phyloP scores from a whole-genome alignment of 805 yeast species.

The Saturnispora mendoncae region DNA sequence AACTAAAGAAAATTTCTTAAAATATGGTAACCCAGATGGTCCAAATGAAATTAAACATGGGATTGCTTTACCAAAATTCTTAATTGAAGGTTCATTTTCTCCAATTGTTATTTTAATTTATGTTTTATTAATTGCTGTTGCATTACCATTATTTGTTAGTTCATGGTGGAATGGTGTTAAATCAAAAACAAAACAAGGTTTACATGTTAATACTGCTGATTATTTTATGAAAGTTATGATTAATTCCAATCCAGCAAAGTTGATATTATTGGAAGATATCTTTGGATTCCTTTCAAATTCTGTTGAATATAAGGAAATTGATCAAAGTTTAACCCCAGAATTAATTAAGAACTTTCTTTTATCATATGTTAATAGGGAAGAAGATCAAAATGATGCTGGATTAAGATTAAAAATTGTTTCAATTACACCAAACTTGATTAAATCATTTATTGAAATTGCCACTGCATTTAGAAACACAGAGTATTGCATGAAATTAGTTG shows the following conservation, averaged over 20 bases:
- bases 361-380: constrained; percentile 49
- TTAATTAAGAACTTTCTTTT: constrained; percentile 44
- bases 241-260: constrained; percentile 64
- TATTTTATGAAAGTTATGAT: constrained; percentile 61
- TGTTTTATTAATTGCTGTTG: constrained; percentile 61
- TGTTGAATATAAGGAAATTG: constrained; percentile 49
- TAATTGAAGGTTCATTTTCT: constrained; percentile 76
- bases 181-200: constrained; percentile 70
- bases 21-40: constrained; percentile 97
- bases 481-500: constrained; percentile 49
- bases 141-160: constrained; percentile 74
- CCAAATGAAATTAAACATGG: constrained; percentile 88
- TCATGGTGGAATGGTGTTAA: constrained; percentile 86
- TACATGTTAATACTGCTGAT: constrained; percentile 79
- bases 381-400: constrained; percentile 27
- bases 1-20: constrained; percentile 69
- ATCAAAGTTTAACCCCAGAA: constrained; percentile 32
- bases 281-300: constrained; percentile 53
- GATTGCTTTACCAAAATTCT: constrained; percentile 86
- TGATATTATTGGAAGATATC: constrained; percentile 49
- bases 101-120: constrained; percentile 54
- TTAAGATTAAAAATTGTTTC: constrained; percentile 51
- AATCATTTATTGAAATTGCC: constrained; percentile 74
- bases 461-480: constrained; percentile 68
- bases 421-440: constrained; percentile 53